A percentile compares a stretch with the other conserved stretches of the same genome.
Evolutionary conservation across 2,329 filamentous ascomycete genomes (phyloP).

Genomic region (Alternaria dauci): DNA sequence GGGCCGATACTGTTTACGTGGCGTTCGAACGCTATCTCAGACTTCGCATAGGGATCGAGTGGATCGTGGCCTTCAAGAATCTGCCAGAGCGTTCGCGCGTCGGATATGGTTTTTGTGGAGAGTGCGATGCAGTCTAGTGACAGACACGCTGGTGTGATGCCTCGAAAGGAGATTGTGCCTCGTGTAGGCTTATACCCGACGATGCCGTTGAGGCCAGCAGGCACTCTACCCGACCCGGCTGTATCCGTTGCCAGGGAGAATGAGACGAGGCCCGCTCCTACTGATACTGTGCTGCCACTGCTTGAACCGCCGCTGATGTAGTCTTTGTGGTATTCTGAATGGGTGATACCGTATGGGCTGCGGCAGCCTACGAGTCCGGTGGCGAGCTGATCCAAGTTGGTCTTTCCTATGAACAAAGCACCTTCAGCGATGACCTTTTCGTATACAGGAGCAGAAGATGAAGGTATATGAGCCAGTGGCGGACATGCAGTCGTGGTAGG

Average conservation of each 20-base stretch:
- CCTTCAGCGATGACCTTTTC: slow-evolving; percentile 60
- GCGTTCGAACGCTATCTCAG: slow-evolving; percentile 44
- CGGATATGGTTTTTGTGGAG: slow-evolving; percentile 59
- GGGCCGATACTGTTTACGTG: slow-evolving; percentile 47
- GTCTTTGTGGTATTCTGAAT: slow-evolving; percentile 60
- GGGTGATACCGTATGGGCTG: slow-evolving; percentile 65
- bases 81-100: slow-evolving; percentile 61
- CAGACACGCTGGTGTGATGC: slow-evolving; percentile 64
- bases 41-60: slow-evolving; percentile 62
- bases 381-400: slow-evolving; percentile 69
- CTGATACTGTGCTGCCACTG: slow-evolving; percentile 64
- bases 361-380: slow-evolving; percentile 68
- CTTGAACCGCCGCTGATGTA: slow-evolving; percentile 66
- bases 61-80: slow-evolving; percentile 57
- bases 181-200: slow-evolving; percentile 62
- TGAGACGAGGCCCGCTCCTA: slow-evolving; percentile 62
- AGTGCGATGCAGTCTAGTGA: slow-evolving; percentile 67
- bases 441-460: slow-evolving; percentile 61
- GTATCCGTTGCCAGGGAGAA: slow-evolving; percentile 67
- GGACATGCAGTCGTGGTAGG: slow-evolving; percentile 59
- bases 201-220: slow-evolving; percentile 64
- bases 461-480: slow-evolving; percentile 58
- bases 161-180: slow-evolving; percentile 60
- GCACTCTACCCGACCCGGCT: slow-evolving; percentile 63
- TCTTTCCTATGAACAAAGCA: slow-evolving; percentile 67